phyloP scores from a whole-genome alignment of 345 rosid genomes.

The Eucalyptus viminalis region DNA sequence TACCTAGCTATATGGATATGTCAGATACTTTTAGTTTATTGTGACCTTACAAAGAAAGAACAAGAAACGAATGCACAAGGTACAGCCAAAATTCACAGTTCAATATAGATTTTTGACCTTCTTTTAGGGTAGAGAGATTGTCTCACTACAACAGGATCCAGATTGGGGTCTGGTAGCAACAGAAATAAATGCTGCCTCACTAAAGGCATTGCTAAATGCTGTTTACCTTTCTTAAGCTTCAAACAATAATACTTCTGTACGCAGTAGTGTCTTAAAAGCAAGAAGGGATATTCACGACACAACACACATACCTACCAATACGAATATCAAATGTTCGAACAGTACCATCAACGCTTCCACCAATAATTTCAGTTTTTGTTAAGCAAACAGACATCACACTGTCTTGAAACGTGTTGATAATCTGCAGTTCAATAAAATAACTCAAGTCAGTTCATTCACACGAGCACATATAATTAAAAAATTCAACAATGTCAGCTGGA shows the following conservation, averaged over 20 bases:
- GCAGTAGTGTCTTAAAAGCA: neutral
- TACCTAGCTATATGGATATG: neutral
- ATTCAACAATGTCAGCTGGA: neutral
- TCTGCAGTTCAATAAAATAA: constrained; percentile 19
- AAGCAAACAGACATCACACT: constrained; percentile 94
- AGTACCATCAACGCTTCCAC: constrained; percentile 97
- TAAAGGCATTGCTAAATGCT: neutral
- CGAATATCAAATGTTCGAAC: constrained; percentile 96
- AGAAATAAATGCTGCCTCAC: neutral
- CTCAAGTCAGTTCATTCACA: neutral
- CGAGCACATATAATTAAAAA: neutral
- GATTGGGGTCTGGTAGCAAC: neutral
- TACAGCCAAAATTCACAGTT: neutral
- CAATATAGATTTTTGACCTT: neutral
- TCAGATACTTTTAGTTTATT: neutral
- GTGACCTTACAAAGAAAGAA: neutral
- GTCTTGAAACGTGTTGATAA: constrained; percentile 71
- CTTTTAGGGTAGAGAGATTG: neutral
- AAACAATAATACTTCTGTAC: neutral
- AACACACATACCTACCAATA: constrained; percentile 57
- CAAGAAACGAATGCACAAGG: neutral
- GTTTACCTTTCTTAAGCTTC: neutral
- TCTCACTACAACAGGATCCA: neutral
- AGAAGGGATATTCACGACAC: neutral
- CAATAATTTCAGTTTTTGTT: constrained; percentile 86